Evolutionary conservation across 495 filamentous ascomycete species (phyloP), one percentile per base, ranked within the genome.

Genomic region (Penicillium desertorum): DNA sequence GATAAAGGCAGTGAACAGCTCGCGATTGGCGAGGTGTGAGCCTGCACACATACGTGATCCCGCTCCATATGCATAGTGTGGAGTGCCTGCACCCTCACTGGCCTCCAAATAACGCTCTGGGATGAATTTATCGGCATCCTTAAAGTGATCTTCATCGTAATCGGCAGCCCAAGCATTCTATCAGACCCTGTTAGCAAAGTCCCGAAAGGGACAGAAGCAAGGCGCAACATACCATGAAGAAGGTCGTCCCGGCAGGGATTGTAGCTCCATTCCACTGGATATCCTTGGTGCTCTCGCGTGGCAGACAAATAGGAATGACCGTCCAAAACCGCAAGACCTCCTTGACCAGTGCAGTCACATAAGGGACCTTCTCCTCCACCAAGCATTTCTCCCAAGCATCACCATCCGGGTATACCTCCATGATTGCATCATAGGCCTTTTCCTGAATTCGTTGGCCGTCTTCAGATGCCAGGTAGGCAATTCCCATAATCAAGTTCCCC

Each of bases 11-110:
- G 84, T 87, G 67, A 82, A 88, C 11, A 88, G 73, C 64, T 87
- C 85, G 0, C 86, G 78, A 62, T 88, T 88, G 3, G 84, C 86
- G 3, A 88, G 71, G 52, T 88, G 84, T 2, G 79, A 83, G n/a
- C 86, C 86, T n/a, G 81, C 83, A 68, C 86, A 89, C 84, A 88
- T 88, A 25, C 86, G 77, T n/a, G 79, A 82, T 1, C 86, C 86
- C 2, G 86, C 86, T 9, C 87, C 87, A 62, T 88, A 89, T 20
- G 75, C 85, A 60, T 87, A 90, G 62, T 89, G 87, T 0, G 84
- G 83, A 7, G 86, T 89, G 2, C 86, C 85, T 1, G 79, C 72
- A 36, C 71, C 76, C 45, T 86, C 82, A 16, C 69, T 60, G 30
- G 77, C 67, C 4, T 80, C 73, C n/a, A 90, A 74, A 62, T 86